Conservation (phyloP, 179 eudicot species). For the Beta macrorhiza region DNA sequence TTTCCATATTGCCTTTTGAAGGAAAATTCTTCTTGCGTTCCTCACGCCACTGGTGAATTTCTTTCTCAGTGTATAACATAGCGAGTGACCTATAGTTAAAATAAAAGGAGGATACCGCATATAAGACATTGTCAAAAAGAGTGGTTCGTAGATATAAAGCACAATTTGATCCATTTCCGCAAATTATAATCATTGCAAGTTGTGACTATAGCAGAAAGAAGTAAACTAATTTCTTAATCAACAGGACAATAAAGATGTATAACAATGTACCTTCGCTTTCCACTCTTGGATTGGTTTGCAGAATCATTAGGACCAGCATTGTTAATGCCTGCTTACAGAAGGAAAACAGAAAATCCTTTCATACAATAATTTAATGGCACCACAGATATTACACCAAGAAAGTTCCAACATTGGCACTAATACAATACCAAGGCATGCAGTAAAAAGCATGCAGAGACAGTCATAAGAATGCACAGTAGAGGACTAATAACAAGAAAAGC, state of each 20-base stretch:
- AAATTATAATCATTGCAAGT: background rate
- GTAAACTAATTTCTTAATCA: background rate
- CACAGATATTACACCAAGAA: background rate
- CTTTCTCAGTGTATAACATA: constrained; percentile 62
- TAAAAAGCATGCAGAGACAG: background rate
- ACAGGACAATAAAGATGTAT: background rate
- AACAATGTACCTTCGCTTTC: constrained; percentile 45
- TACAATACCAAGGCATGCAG: background rate
- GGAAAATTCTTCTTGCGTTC: constrained; percentile 81
- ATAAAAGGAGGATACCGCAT: background rate
- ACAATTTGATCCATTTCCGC: background rate
- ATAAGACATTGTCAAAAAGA: background rate
- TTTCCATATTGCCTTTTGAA: constrained; percentile 50
- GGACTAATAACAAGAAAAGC: background rate
- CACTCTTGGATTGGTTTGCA: constrained; percentile 36
- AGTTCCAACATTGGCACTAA: background rate
- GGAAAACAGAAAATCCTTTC: constrained; percentile 8
- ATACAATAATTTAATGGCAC: background rate
- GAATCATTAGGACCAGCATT: constrained; percentile 33
- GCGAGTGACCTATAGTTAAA: constrained; percentile 48
- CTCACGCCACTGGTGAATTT: constrained; percentile 87
- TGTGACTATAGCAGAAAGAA: background rate
- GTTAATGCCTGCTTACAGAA: constrained; percentile 36
- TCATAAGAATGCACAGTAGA: background rate
- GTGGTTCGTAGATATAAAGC: background rate